Evolutionary conservation across 2,329 filamentous ascomycete genomes (phyloP).

Genomic region (Cytospora piceae): DNA sequence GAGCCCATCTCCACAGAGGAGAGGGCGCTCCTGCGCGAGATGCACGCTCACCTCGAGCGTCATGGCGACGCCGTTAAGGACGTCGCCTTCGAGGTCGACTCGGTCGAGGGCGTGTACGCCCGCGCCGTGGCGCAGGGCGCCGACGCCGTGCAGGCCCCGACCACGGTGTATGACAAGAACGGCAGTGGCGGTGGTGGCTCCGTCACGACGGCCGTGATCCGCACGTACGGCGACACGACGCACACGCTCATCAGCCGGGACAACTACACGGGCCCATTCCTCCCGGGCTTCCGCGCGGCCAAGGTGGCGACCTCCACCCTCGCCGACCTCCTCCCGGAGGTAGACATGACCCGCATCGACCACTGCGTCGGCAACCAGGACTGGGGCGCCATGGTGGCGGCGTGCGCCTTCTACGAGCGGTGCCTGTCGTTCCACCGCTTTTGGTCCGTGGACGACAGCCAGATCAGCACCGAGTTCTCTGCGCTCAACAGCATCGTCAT

Average conservation of each 20-base stretch:
- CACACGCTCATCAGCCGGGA: conserved; percentile 83
- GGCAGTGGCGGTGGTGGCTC: conserved; percentile 68
- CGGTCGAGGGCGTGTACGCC: conserved; percentile 77
- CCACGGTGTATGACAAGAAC: conserved; percentile 57
- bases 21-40: conserved; percentile 67
- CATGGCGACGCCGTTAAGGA: conserved; percentile 96
- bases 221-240: conserved; percentile 93
- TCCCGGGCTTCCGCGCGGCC: conserved; percentile 76
- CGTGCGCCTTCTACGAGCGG: conserved; percentile 77
- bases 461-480: conserved; percentile 91
- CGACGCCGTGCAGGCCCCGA: conserved; percentile 65
- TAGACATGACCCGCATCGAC: conserved; percentile 78
- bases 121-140: conserved; percentile 71
- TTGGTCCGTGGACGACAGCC: conserved; percentile 93
- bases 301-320: conserved; percentile 44
- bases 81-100: conserved; percentile 92
- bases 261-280: conserved; percentile 74
- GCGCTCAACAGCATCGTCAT: conserved; percentile 90
- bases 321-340: conserved; percentile 55
- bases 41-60: conserved; percentile 80
- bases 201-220: conserved; percentile 77
- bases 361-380: conserved; percentile 98
- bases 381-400: conserved; percentile 82
- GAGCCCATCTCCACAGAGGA: conserved; percentile 68
- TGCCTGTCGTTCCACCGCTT: conserved; percentile 93